Base-by-base conservation (phyloP, 179 eudicot genomes). In the Beta corolliflora region DNA sequence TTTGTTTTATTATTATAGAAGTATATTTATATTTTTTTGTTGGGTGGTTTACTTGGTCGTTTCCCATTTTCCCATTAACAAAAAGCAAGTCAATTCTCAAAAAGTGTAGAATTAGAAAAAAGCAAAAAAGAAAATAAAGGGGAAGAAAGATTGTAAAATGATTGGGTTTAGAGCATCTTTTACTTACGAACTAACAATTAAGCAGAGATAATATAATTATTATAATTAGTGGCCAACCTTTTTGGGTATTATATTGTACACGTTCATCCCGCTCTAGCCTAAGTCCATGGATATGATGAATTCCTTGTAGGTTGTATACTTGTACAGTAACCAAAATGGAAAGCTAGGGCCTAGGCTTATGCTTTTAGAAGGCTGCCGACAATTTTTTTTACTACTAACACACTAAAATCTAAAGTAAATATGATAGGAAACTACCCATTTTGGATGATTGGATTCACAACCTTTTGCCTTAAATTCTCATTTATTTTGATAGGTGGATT, bases 91-190 rank as follows among this genome's bases (percentile, higher is more conserved):
- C 68, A 79, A 77, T 73, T 70, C 46, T 23, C 14, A 4, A 14
- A 67, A 81, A 56, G 79, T 77, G 41, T 3, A 36, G 16, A 67
- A 2, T 5, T 19, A 68, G 41, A 71, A 56, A 23, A 56, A 84
- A 53, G 23, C 7, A 31, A 75, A 76, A 25, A 75, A 18, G 13
- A 53, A 77, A 52, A 0, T 16, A 54, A 71, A 82, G 29, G 55
- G 46, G n/a, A 52, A 52, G 78, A 61, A 55, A 74, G 82, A 81
- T 81, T 74, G 77, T 21, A 58, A 59, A 84, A 84, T 81, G 84
- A 84, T 78, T 73, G 84, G 79, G 23, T 56, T 72, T 41, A 73
- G 58, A 74, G 84, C 65, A 81, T 69, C 80, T 84, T 77, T 81
- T 54, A 73, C 5, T 29, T 29, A 69, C 69, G 15, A 64, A 65